Base-by-base conservation (phyloP, 345 rosid species). In the Camelina laxa region DNA sequence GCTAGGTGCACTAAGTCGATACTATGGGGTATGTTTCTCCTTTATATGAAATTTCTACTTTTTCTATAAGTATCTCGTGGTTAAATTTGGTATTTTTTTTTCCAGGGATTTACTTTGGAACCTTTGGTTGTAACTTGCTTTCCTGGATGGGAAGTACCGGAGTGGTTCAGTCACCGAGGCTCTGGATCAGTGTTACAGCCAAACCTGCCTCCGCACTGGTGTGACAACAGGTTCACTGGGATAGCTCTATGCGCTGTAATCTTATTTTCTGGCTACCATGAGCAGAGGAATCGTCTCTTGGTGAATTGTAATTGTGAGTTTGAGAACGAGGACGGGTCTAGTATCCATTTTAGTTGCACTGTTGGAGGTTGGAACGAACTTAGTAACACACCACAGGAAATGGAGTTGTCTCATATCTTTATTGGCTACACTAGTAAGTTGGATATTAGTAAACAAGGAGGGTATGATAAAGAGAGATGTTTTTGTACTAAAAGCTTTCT, bases 321-420 rank as follows among this genome's bases (percentile, higher is more conserved):
- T 19, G 49, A 33, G 4, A 17, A 48, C 31, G 31, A 49, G 49
- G 45, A 49, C 5, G 59, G 70, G 31, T 48, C 30, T 2, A 1
- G 12, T 12, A 17, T 2, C 3, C 24, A 6, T 5, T 73, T 53
- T 30, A 24, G 16, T 1, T 63, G 7, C 55, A 42, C 13, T 8
- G 1, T 64, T 41, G 70, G 64, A 3, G 12, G 63, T 12, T 73
- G 77, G 70, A 64, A 31, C 13, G 63, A 41, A 42, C 17, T 14
- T 17, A n/a, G n/a, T n/a, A n/a, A n/a, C n/a, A n/a, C n/a, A n/a
- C n/a, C n/a, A n/a, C n/a, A n/a, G n/a, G n/a, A n/a, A n/a, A n/a
- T n/a, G n/a, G 70, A 7, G 9, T n/a, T 65, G 2, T 27, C 61
- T 30, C 77, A 64, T 64, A 63, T 63, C 45, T 54, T 73, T 54